These are phyloP conservation scores for Licmophora abbreviata DNA, from an alignment of 108 stramenopile genomes.

Conservation along the genomic window DNA sequence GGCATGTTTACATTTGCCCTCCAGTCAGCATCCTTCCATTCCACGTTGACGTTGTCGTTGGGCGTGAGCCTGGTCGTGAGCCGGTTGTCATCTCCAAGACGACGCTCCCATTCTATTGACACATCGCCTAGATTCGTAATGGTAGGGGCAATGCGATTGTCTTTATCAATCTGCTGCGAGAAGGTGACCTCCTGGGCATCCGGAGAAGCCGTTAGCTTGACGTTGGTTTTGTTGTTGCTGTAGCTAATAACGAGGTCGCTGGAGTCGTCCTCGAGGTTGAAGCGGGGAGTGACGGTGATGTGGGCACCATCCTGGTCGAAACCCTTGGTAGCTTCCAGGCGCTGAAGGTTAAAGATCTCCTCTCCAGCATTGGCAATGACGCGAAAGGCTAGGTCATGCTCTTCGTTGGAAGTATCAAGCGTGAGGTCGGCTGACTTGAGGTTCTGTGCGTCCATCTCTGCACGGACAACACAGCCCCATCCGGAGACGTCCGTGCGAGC, in stretches of 20 bases:
- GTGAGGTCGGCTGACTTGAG: conserved; percentile 42
- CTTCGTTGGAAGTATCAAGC: conserved; percentile 66
- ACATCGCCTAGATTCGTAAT: conserved; percentile 60
- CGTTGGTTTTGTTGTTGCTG: conserved; percentile 58
- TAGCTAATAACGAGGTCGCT: conserved; percentile 73
- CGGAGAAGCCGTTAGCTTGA: conserved; percentile 47
- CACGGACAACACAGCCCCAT: conserved; percentile 73
- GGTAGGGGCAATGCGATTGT: conserved; percentile 75
- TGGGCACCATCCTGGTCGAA: conserved; percentile 67
- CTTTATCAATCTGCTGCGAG: conserved; percentile 56
- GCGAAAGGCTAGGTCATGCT: conserved; percentile 48
- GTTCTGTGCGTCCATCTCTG: conserved; percentile 50
- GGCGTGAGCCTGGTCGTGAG: conserved; percentile 71
- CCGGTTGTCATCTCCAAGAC: conserved; percentile 57
- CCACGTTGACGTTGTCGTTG: conserved; percentile 67
- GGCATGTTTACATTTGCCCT: conserved; percentile 77
- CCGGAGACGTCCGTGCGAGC: conserved; percentile 54
- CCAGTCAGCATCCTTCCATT: conserved; percentile 82
- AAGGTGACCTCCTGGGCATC: conserved; percentile 48
- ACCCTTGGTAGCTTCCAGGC: conserved; percentile 74
- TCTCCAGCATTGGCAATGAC: conserved; percentile 33
- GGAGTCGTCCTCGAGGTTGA: conserved; percentile 46
- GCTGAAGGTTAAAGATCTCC: conserved; percentile 30
- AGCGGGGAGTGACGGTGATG: conserved; percentile 72
- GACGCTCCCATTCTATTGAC: conserved; percentile 71